phyloP scores from a whole-genome alignment of 768 basidiomycete species.

The Filobasidium wieringae region DNA sequence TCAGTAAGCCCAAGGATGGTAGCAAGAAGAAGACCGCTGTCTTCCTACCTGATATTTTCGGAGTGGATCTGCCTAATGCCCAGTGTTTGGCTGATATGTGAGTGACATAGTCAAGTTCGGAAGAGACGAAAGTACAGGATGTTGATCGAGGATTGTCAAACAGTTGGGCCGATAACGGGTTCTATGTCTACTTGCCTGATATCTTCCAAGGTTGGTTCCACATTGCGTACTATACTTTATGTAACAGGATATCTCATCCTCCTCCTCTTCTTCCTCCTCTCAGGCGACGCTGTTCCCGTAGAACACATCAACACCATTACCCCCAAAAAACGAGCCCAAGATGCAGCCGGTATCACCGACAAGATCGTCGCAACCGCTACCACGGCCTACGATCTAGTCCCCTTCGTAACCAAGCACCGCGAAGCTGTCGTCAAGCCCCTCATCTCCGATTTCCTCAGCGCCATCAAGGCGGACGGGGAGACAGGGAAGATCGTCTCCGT shows the following conservation, averaged over 20 bases:
- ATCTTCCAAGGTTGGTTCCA: constrained; percentile 20
- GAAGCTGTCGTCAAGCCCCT: constrained; percentile 37
- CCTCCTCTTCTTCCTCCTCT: too few relatives aligned
- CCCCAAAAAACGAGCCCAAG: constrained; percentile 34
- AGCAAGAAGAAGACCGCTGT: constrained; percentile 33
- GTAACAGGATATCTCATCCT: too few relatives aligned
- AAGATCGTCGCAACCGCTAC: constrained; percentile 31
- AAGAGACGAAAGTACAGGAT: neutral
- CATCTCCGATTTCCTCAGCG: constrained; percentile 33
- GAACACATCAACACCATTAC: constrained; percentile 31
- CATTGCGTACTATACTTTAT: too few relatives aligned
- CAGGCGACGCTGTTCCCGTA: constrained; percentile 23
- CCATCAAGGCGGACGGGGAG: constrained; percentile 27
- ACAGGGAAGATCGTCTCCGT: constrained; percentile 37
- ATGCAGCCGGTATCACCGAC: constrained; percentile 19
- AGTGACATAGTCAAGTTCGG: neutral
- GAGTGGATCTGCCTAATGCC: constrained; percentile 32
- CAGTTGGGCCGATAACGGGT: constrained; percentile 37
- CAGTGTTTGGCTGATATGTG: constrained; percentile 14
- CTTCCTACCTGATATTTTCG: constrained; percentile 40
- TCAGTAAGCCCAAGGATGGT: constrained; percentile 26
- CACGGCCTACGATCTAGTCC: constrained; percentile 33
- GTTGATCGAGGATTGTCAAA: constrained; percentile 25
- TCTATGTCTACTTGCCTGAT: constrained; percentile 37
- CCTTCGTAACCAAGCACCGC: constrained; percentile 34